phyloP scores from a whole-genome alignment of 345 rosid species.

The Murraya paniculata region DNA sequence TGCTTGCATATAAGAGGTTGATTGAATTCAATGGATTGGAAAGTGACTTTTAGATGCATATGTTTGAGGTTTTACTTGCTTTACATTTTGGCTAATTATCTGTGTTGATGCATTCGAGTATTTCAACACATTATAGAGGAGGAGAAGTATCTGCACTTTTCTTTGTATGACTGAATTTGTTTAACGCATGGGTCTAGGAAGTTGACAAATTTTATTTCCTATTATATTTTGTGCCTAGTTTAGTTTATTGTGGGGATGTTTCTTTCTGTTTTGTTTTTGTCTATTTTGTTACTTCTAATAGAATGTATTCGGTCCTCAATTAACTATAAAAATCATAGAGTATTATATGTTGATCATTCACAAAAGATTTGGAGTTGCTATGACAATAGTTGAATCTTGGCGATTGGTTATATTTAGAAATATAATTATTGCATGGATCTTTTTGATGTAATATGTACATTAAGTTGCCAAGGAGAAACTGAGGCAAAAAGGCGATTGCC shows the following conservation, averaged over 20 bases:
- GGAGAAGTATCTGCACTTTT: neutral
- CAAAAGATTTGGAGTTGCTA: too few relatives aligned
- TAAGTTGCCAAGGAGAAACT: neutral
- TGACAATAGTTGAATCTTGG: too few relatives aligned
- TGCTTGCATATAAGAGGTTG: neutral
- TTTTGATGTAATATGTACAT: neutral
- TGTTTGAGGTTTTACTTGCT: neutral
- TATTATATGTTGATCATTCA: neutral
- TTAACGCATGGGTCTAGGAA: neutral
- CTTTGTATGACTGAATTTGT: neutral
- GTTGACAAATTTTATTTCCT: neutral
- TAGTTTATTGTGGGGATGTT: neutral
- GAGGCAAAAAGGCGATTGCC: neutral
- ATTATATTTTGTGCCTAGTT: neutral
- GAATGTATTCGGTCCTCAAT: neutral
- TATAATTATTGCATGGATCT: neutral
- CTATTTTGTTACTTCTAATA: neutral
- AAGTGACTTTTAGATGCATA: neutral
- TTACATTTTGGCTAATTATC: neutral
- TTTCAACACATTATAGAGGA: neutral
- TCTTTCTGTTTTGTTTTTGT: too few relatives aligned
- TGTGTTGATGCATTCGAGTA: neutral
- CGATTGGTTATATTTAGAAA: neutral
- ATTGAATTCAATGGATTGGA: neutral
- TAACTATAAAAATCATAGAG: neutral